A percentile compares a stretch with the other conserved stretches of the same genome.
These are phyloP conservation scores for Phoma sp. DNA, from an alignment of 2,329 filamentous ascomycete species.

Conservation along the genomic window DNA sequence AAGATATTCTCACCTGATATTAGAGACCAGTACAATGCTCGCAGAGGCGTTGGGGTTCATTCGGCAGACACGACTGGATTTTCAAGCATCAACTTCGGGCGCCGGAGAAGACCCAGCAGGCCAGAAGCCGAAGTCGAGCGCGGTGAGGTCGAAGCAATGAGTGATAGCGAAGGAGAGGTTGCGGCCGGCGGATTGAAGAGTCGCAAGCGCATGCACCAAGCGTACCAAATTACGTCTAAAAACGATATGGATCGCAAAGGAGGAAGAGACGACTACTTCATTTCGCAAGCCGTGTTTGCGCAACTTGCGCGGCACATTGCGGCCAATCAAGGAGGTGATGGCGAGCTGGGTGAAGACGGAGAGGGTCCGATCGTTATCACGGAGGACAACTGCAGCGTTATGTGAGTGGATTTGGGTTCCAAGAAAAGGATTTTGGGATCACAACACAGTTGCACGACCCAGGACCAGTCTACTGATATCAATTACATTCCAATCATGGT, in stretches of 20 bases:
- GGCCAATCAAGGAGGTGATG: conserved; percentile 24
- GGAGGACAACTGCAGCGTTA: conserved; percentile 41
- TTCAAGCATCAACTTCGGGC: conserved; percentile 47
- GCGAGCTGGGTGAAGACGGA: conserved; percentile 27
- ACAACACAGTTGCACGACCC: neutral
- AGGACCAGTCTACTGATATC: neutral
- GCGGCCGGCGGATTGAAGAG: conserved; percentile 58
- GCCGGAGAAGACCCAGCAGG: conserved; percentile 18
- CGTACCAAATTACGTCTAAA: conserved; percentile 65
- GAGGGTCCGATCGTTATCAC: conserved; percentile 35
- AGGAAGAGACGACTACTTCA: conserved; percentile 62
- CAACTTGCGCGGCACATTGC: conserved; percentile 45
- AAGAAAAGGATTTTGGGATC: neutral
- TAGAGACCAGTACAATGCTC: conserved; percentile 62
- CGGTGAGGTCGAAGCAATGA: conserved; percentile 17
- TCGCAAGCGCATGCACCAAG: conserved; percentile 64
- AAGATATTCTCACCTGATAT: conserved; percentile 71
- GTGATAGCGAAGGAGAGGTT: conserved; percentile 48
- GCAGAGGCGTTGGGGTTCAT: conserved; percentile 63
- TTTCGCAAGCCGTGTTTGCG: conserved; percentile 54
- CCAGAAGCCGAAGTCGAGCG: conserved; percentile 10
- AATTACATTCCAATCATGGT: conserved; percentile 11
- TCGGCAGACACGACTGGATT: conserved; percentile 52
- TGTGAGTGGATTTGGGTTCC: conserved; percentile 25
- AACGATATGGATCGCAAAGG: conserved; percentile 67